Base-by-base conservation (phyloP, 805 yeast species). In the Nakazawaea populi region DNA sequence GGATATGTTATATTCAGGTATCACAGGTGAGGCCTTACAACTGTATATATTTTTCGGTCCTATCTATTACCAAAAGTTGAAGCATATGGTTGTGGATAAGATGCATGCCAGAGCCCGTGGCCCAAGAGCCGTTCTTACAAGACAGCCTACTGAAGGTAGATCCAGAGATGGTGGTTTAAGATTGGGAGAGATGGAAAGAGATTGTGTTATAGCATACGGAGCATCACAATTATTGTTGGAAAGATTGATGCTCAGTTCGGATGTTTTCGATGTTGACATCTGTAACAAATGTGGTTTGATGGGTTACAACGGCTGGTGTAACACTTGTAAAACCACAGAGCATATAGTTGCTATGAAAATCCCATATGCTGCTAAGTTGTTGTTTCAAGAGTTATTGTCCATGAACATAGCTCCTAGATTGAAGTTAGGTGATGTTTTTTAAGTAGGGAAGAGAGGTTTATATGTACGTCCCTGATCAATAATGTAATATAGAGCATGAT, bases 71-170 rank as follows among this genome's bases (percentile, higher is more conserved):
- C 99, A 94, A 71, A 94, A 94, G 65, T 82, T 94, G 76, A 94
- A 94, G 77, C 99, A 94, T 70, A 94, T 94, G 99, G 99, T 94
- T 45, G 69, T 94, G 70, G 99, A 94, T 71, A 94, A 94, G 71
- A 94, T 94, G 99, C 99, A 94, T 65, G 99, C 99, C 1, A 87
- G 99, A 77, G 97, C 99, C 2, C 83, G 99, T 67, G 99, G 99
- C 48, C 99, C 99, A 51, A 82, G 98, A 60, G 99, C 99, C 0
- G 98, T 94, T 10, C 76, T 94, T 53, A 94, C 99, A 8, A 83
- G 99, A 70, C 99, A 94, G 71, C 99, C 98, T 14, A 92, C 98
- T 0, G 99, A 94, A 70, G 99, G 99, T 78, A 82, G 99, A 70
- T 89, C 97, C 2, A 82, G 99, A 70, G 99, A 94, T 70, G 99